Percentiles rank a stretch among this genome's conserved stretches.
Evolutionary conservation across 345 rosid genomes (phyloP).

Genomic region (Euphorbia pulcherrima): DNA sequence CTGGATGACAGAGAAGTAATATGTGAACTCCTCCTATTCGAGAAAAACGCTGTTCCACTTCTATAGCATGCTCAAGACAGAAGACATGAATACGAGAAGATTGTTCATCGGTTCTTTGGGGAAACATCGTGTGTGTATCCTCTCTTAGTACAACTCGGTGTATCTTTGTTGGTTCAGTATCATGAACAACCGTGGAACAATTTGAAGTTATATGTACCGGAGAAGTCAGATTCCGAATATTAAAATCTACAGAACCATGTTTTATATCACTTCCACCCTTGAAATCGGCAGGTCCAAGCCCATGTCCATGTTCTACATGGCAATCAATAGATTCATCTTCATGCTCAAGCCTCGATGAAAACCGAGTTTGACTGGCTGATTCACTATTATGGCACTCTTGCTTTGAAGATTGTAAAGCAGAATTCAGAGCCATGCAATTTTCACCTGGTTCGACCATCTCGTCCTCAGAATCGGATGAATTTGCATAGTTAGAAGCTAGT

Average conservation of each 20-base stretch:
- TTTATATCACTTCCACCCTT: slow-evolving; percentile 31
- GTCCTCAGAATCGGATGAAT: slow-evolving; percentile 90
- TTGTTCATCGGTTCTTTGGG: slow-evolving; percentile 59
- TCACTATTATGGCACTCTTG: slow-evolving; percentile 24
- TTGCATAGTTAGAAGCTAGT: slow-evolving; percentile 75
- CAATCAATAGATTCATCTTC: slow-evolving; percentile 29
- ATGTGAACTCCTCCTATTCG: slow-evolving; percentile 76
- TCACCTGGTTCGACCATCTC: slow-evolving; percentile 42
- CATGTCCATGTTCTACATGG: slow-evolving; percentile 27
- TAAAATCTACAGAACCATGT: slow-evolving; percentile 28
- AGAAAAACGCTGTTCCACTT: slow-evolving; percentile 75
- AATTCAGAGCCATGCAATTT: slow-evolving; percentile 19
- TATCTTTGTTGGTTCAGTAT: slow-evolving; percentile 32
- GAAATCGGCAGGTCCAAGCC: slow-evolving; percentile 17
- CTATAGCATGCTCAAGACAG: slow-evolving; percentile 96
- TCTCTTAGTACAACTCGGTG: slow-evolving; percentile 23
- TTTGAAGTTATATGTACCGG: slow-evolving; percentile 31
- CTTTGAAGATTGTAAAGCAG: slow-evolving; percentile 22
- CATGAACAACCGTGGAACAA: slow-evolving; percentile 28
- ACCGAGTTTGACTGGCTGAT: slow-evolving; percentile 16
- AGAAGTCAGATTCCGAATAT: slow-evolving; percentile 28
- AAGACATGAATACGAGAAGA: slow-evolving; percentile 81
- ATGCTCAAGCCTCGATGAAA: slow-evolving; percentile 21
- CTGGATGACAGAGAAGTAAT: slow-evolving; percentile 88
- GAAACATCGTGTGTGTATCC: slow-evolving; percentile 32